Evolutionary conservation across 768 basidiomycete species (phyloP).

Genomic region (Tephrocybe sp.): DNA sequence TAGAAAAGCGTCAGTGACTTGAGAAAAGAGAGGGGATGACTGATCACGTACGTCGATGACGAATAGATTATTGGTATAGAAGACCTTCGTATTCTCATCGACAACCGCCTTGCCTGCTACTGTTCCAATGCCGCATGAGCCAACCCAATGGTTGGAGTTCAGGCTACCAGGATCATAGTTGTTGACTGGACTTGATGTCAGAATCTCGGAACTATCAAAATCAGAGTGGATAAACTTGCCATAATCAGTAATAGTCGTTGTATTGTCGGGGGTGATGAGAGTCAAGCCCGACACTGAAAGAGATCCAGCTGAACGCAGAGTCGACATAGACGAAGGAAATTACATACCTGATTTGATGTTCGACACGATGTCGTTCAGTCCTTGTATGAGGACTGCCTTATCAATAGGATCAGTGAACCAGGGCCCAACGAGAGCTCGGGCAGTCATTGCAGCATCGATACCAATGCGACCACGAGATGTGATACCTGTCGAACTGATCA

Average conservation of each 20-base stretch:
- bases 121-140: conserved; percentile 46
- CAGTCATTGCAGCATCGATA: conserved; percentile 51
- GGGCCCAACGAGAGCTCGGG: conserved; percentile 46
- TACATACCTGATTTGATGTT: conserved; percentile 40
- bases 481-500: conserved; percentile 50
- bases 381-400: conserved; percentile 49
- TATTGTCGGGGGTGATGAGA: conserved; percentile 61
- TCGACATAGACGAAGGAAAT: not conserved
- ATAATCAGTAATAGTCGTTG: conserved; percentile 53
- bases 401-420: conserved; percentile 63
- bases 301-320: not conserved
- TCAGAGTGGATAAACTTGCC: conserved; percentile 28
- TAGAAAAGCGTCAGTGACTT: conserved; percentile 6
- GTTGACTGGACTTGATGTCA: conserved; percentile 30
- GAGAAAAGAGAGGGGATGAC: not conserved
- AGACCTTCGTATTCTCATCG: conserved; percentile 57
- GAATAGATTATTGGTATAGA: conserved; percentile 49
- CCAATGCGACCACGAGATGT: conserved; percentile 65
- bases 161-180: conserved; percentile 36
- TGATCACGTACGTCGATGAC: conserved; percentile 46
- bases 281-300: conserved; percentile 46
- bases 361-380: conserved; percentile 47
- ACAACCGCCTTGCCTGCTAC: conserved; percentile 43
- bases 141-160: conserved; percentile 71
- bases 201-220: not conserved